Base-by-base conservation (phyloP, 805 yeast species). In the Kluyveromyces dobzhanskii region DNA sequence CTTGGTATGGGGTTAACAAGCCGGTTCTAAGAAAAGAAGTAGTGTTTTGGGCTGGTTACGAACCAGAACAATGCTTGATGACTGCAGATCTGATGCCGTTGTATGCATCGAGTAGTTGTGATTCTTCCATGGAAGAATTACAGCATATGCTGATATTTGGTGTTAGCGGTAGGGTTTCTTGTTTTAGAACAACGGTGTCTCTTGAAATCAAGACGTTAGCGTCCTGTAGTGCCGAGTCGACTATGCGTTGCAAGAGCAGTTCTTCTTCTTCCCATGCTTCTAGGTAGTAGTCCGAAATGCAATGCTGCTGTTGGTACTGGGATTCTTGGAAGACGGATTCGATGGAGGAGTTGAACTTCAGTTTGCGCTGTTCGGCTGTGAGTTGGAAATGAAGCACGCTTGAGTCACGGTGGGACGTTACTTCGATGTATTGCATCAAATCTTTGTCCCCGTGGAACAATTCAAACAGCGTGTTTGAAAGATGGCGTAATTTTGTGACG, bases 381-480 rank as follows among this genome's bases (percentile, higher is more conserved):
- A 90, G 63, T 39, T 76, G 70, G 35, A 90, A 60, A 49, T 85
- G 87, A 32, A 85, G 59, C 26, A 83, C 64, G 29, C 96, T 85
- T 0, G 94, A 80, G 39, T 66, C 66, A 3, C 63, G 62, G 29
- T 66, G 59, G 0, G 94, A 83, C 24, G 71, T 67, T 8, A 87
- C 62, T 14, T 67, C 65, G 35, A 83, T 49, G 30, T 62, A 59
- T 42, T 67, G 46, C 44, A 55, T 37, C 44, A 73, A 44, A 26
- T 56, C 45, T 36, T 51, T 38, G n/a, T 70, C 66, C 10, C 59
- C 56, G n/a, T 54, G 41, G 37, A 84, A 65, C 12, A 61, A 49
- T 1, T 62, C 52, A 49, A 71, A 64, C 36, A 76, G 46, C 19
- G 54, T 51, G 8, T 50, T 44, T 3, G 69, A 57, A 39, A 76